Percentiles rank a stretch among this genome's conserved stretches.
Conservation (phyloP, 1,284 basidiomycete species). For the Sanghuangporus weigelae region DNA sequence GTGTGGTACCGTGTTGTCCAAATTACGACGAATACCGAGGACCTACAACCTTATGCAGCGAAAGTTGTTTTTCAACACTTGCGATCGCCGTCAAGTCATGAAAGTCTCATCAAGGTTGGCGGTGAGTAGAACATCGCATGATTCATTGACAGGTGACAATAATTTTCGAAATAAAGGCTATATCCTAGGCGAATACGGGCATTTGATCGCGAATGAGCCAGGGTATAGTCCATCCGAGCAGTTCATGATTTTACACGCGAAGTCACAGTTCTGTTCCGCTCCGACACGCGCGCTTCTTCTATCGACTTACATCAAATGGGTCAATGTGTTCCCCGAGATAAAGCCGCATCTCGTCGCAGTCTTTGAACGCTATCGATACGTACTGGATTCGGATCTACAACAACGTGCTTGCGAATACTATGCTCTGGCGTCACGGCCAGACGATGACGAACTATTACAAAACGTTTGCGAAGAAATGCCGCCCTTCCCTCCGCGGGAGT, state of each 20-base stretch:
- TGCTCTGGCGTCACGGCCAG: slow-evolving; percentile 73
- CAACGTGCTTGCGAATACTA: slow-evolving; percentile 98
- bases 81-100: slow-evolving; percentile 85
- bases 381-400: slow-evolving; percentile 96
- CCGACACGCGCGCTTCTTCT: slow-evolving; percentile 89
- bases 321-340: slow-evolving; percentile 99
- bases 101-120: slow-evolving; percentile 96
- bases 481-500: slow-evolving; percentile 93
- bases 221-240: slow-evolving; percentile 95
- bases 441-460: slow-evolving; percentile 89
- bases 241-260: slow-evolving; percentile 90
- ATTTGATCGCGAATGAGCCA: slow-evolving; percentile 91
- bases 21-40: slow-evolving; percentile 97
- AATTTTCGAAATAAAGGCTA: slow-evolving; percentile 54
- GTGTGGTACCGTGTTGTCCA: slow-evolving; percentile 99
- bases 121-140: slow-evolving; percentile 42
- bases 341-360: slow-evolving; percentile 91
- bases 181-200: slow-evolving; percentile 95
- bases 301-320: slow-evolving; percentile 99
- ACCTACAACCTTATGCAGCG: slow-evolving; percentile 92
- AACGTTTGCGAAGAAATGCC: slow-evolving; percentile 99
- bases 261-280: slow-evolving; percentile 92
- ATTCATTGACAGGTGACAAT: slow-evolving; percentile 13
- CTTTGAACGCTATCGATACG: slow-evolving; percentile 96
- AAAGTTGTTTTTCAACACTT: slow-evolving; percentile 92